Percentiles rank a stretch among this genome's conserved stretches.
These are phyloP conservation scores for Acer saccharum DNA, from an alignment of 345 rosid genomes.

Conservation along the genomic window DNA sequence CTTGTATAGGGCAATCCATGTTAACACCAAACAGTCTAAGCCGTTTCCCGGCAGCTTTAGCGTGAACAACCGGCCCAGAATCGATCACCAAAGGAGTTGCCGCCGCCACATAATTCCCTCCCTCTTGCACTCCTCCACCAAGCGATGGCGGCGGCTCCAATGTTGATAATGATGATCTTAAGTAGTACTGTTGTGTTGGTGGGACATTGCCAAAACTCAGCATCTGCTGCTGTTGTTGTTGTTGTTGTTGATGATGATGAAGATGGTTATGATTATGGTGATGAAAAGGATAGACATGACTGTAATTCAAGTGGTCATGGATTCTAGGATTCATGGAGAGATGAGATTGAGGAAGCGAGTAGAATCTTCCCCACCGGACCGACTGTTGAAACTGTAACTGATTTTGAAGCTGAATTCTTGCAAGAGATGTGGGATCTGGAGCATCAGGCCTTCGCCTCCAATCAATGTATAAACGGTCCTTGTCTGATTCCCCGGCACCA, in stretches of 20 bases:
- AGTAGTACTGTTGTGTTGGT: slow-evolving; percentile 30
- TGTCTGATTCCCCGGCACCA: slow-evolving; percentile 62
- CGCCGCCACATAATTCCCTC: slow-evolving; percentile 12
- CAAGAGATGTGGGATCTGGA: slow-evolving; percentile 40
- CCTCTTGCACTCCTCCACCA: slow-evolving; percentile 37
- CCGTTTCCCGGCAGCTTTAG: slow-evolving; percentile 38
- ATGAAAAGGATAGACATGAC: slow-evolving; percentile 28
- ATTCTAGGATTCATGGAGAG: slow-evolving; percentile 20
- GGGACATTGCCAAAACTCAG: slow-evolving; percentile 39
- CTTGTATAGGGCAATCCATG: slow-evolving; percentile 53
- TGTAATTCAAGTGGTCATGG: slow-evolving; percentile 41
- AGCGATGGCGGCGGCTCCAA: slow-evolving; percentile 25
- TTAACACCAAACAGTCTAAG: slow-evolving; percentile 71
- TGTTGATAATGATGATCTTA: slow-evolving; percentile 31
- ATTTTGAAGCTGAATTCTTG: slow-evolving; percentile 47
- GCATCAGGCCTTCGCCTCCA: slow-evolving; percentile 76
- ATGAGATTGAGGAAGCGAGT: slow-evolving; percentile 46
- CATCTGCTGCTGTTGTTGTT: slow-evolving; percentile 30
- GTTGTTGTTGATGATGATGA: slow-evolving; percentile 32
- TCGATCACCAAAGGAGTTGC: slow-evolving; percentile 46
- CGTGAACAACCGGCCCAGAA: slow-evolving; percentile 58
- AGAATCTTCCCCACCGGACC: slow-evolving; percentile 59
- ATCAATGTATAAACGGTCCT: slow-evolving; percentile 69
- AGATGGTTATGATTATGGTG: slow-evolving; percentile 13
- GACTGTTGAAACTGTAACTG: slow-evolving; percentile 44